Evolutionary conservation across 2,329 filamentous ascomycete genomes (phyloP), one percentile per base, ranked within the genome.

Genomic region (Colletotrichum phormii): DNA sequence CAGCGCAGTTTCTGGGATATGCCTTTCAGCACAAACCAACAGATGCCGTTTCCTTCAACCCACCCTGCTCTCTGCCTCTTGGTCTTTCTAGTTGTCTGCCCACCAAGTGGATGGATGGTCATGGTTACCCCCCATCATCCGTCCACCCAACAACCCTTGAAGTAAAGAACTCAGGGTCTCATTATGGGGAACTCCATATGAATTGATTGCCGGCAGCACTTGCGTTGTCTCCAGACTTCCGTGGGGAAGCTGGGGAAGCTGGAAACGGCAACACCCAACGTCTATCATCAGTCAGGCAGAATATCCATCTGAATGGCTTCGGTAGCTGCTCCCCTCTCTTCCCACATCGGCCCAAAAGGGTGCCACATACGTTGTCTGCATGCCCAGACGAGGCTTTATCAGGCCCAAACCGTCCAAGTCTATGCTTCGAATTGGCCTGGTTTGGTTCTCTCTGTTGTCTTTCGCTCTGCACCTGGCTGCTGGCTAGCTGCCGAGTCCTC

Each of bases 321-420:
- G 24, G n/a, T 35, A 31, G 22, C 18, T 54, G 12, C 59, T 69
- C 15, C 66, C 46, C 55, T 61, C 65, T 70, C 33, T 46, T 60
- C 35, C 46, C 51, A 71, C 60, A 59, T 51, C 67, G 51, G 13
- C 31, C 49, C 9, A 58, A 58, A 35, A 1, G 37, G 58, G 51
- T 73, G 67, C 67, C 71, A 73, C 62, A 6, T 72, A 72, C 67
- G 62, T 72, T 72, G 57, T 51, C 33, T 63, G 67, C 68, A 63
- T 67, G 58, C 71, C 57, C 67, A 63, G 57, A 31, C 33, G 62
- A 63, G 67, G 62, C 62, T 67, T 73, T 57, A 62, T 67, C 62
- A 37, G 29, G 57, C 67, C 68, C 67, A 73, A 73, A 73, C 33
- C 61, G 62, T 73, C 51, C 37, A 49, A 51, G 59, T 35, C 35